Evolutionary conservation across 2,329 filamentous ascomycete genomes (phyloP).

Genomic region (Stachybotrys chlorohalonatus): DNA sequence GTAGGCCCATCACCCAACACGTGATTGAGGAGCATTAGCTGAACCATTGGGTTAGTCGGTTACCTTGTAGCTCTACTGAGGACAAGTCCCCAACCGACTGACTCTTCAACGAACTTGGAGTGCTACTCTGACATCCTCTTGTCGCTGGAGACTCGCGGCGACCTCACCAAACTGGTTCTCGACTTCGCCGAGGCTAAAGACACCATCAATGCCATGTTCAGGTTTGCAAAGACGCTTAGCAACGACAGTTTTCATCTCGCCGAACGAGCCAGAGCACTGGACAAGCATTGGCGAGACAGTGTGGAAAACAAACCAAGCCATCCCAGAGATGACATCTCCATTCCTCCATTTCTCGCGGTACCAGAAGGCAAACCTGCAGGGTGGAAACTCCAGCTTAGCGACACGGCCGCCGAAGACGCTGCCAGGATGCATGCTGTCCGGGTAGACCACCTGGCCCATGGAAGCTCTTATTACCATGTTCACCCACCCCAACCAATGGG

Average conservation of each 20-base stretch:
- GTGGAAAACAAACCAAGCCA: neutral
- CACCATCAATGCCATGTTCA: neutral
- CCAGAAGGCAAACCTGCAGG: neutral
- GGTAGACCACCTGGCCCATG: neutral
- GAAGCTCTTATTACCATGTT: neutral
- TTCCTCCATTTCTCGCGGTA: neutral
- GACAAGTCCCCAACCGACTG: neutral
- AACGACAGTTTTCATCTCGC: neutral
- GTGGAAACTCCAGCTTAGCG: neutral
- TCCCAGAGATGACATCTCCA: neutral
- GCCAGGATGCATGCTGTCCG: neutral
- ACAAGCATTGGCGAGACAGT: neutral
- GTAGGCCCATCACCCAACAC: neutral
- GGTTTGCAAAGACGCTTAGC: neutral
- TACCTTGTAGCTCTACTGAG: neutral
- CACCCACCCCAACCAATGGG: neutral
- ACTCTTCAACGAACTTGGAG: neutral
- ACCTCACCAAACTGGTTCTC: neutral
- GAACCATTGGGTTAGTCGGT: neutral
- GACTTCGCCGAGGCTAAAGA: neutral
- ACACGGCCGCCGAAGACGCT: neutral
- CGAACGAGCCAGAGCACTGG: neutral
- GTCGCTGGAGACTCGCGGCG: neutral
- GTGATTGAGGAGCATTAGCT: neutral
- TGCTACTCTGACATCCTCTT: neutral